These are phyloP conservation scores for Xenosphaeropsis pyriputrescens DNA, from an alignment of 2,329 filamentous ascomycete species.

Conservation along the genomic window DNA sequence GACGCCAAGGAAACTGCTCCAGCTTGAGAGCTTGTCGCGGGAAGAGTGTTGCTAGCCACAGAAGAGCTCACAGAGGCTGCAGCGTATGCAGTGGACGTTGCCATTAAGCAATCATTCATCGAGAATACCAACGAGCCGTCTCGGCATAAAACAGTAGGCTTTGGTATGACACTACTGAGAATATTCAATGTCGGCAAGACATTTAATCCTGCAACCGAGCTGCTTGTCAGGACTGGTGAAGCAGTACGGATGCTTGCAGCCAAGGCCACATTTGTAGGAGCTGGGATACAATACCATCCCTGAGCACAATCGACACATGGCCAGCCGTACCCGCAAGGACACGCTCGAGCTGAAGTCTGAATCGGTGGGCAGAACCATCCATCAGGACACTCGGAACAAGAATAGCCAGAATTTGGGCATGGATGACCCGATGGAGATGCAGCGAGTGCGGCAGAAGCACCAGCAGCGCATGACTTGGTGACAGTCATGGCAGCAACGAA, in stretches of 20 bases:
- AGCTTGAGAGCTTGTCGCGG: too few relatives aligned
- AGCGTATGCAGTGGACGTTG: too few relatives aligned
- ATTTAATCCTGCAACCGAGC: too few relatives aligned
- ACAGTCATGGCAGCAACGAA: not conserved
- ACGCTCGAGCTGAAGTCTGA: constrained; percentile 6
- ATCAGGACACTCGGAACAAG: constrained; percentile 8
- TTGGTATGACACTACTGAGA: too few relatives aligned
- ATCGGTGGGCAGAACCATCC: constrained; percentile 8
- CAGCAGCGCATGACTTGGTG: not conserved
- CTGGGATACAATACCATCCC: constrained; percentile 6
- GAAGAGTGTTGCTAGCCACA: too few relatives aligned
- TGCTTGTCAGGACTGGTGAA: too few relatives aligned
- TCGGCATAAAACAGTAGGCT: too few relatives aligned
- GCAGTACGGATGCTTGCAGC: not conserved
- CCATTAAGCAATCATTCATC: too few relatives aligned
- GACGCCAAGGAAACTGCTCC: too few relatives aligned
- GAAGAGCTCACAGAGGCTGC: too few relatives aligned
- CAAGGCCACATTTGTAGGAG: constrained; percentile 2
- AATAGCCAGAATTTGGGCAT: constrained; percentile 8
- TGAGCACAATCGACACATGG: constrained; percentile 6
- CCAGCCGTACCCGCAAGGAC: constrained; percentile 8
- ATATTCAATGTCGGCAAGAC: too few relatives aligned
- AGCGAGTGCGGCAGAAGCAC: not conserved
- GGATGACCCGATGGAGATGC: constrained; percentile 2
- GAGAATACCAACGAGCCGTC: too few relatives aligned